These are phyloP conservation scores for Fonsecaea pedrosoi DNA, from an alignment of 2,329 filamentous ascomycete genomes.

Conservation along the genomic window DNA sequence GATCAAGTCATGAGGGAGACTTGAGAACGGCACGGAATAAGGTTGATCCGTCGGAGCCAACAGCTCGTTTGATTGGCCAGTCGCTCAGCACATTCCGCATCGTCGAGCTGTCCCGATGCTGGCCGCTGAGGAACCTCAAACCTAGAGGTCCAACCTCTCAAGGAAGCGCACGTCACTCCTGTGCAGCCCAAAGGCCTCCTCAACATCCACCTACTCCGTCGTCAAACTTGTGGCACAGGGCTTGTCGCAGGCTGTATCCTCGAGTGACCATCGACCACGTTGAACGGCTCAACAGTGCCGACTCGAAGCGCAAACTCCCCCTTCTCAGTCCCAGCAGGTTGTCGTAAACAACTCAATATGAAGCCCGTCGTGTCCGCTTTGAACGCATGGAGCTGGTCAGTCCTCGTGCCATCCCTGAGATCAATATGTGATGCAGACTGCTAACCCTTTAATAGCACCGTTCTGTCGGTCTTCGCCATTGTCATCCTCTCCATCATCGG, in stretches of 20 bases:
- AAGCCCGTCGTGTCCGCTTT: constrained; percentile 91
- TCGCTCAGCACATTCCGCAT: not conserved
- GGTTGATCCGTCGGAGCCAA: not conserved
- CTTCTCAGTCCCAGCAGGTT: not conserved
- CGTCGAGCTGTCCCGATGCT: constrained; percentile 5
- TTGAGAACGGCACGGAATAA: not conserved
- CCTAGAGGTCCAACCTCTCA: not conserved
- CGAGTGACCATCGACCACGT: constrained; percentile 4
- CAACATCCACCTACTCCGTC: not conserved
- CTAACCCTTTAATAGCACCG: constrained; percentile 63
- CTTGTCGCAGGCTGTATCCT: not conserved
- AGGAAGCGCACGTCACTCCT: constrained; percentile 5
- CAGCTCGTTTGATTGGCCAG: not conserved
- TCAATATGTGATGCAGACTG: constrained; percentile 14
- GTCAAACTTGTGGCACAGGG: not conserved
- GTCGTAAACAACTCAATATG: constrained; percentile 63
- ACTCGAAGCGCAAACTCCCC: not conserved
- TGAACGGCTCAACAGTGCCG: not conserved
- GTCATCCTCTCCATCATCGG: constrained; percentile 70
- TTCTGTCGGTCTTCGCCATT: constrained; percentile 70
- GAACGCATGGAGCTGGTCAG: constrained; percentile 95
- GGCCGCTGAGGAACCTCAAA: not conserved
- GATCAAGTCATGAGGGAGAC: constrained; percentile 3
- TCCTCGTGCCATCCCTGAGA: constrained; percentile 26
- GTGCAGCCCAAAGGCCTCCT: not conserved